A percentile compares a stretch with the other conserved stretches of the same genome.
These are phyloP conservation scores for Sutorius australiensis DNA, from an alignment of 768 basidiomycete species.

Conservation along the genomic window DNA sequence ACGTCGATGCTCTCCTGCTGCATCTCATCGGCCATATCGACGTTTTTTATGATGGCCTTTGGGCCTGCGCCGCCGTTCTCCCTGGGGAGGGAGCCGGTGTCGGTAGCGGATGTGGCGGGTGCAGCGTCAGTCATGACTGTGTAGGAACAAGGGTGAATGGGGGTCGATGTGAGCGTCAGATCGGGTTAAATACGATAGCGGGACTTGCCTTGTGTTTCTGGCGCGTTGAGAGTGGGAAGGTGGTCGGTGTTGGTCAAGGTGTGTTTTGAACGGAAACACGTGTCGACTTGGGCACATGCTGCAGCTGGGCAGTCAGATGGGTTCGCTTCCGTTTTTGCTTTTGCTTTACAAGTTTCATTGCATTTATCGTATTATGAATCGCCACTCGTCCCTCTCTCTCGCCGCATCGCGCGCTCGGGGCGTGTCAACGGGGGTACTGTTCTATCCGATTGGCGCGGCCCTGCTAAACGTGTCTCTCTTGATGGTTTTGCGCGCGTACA, in stretches of 20 bases:
- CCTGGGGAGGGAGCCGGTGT: conserved; percentile 43
- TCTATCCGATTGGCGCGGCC: conserved; percentile 1
- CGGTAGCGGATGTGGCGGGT: conserved; percentile 53
- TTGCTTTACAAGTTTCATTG: not conserved
- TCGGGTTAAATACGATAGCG: conserved; percentile 26
- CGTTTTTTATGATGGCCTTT: conserved; percentile 93
- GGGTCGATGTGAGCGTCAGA: not conserved
- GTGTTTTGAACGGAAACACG: conserved; percentile 20
- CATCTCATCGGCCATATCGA: conserved; percentile 97
- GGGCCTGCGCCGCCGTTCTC: conserved; percentile 41
- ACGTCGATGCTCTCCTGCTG: conserved; percentile 92
- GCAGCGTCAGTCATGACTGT: conserved; percentile 55
- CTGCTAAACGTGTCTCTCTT: not conserved
- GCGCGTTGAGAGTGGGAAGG: conserved; percentile 16
- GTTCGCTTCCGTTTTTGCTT: not conserved
- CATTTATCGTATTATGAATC: conserved; percentile 2
- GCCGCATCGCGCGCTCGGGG: conserved; percentile 4
- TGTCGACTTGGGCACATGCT: conserved; percentile 4
- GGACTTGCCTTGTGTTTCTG: conserved; percentile 27
- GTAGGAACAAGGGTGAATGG: not conserved
- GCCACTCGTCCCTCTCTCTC: not conserved
- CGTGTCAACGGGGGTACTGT: not conserved
- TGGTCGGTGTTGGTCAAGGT: conserved; percentile 12
- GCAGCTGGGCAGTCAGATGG: not conserved
- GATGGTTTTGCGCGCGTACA: not conserved